Percentiles rank a stretch among this genome's conserved stretches.
phyloP scores from a whole-genome alignment of 1,139 yeast genomes.

The Yamadazyma epiphylla region DNA sequence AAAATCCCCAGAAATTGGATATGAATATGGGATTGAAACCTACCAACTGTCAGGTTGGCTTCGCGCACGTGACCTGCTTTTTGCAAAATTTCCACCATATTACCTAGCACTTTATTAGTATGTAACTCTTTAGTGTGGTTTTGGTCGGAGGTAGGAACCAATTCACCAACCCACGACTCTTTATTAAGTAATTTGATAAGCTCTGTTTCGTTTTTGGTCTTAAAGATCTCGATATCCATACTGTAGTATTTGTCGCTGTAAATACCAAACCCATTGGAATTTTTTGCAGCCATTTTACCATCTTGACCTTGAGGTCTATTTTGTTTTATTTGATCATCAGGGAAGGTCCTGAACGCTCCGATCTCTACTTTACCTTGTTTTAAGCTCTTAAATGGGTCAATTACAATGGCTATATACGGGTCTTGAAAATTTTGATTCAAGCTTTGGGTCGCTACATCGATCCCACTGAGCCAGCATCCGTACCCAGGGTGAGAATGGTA shows the following conservation, averaged over 20 bases:
- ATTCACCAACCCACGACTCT: constrained; percentile 45
- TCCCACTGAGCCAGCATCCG: constrained; percentile 91
- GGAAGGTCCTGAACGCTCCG: constrained; percentile 87
- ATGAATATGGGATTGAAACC: too few relatives aligned
- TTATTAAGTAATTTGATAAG: constrained; percentile 45
- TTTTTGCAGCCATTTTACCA: constrained; percentile 4
- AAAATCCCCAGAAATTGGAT: too few relatives aligned
- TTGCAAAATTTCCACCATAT: too few relatives aligned
- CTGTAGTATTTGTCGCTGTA: constrained; percentile 72
- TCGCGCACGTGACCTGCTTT: too few relatives aligned
- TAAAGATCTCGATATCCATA: constrained; percentile 61
- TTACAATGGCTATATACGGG: constrained; percentile 84
- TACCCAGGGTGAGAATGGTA: constrained; percentile 97
- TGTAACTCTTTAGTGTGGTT: constrained; percentile 4
- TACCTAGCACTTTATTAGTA: too few relatives aligned
- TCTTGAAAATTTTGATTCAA: constrained; percentile 87
- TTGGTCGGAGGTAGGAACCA: too few relatives aligned
- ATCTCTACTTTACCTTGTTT: constrained; percentile 71
- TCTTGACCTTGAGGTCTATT: too few relatives aligned
- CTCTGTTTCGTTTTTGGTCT: constrained; percentile 49
- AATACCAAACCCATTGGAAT: constrained; percentile 54
- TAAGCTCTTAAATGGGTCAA: constrained; percentile 75
- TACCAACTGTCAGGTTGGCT: too few relatives aligned
- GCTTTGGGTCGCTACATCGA: constrained; percentile 84
- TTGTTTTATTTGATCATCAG: constrained; percentile 42